Conservation (phyloP, 2,329 filamentous ascomycete genomes). For the Coniosporium tulheliwenetii region DNA sequence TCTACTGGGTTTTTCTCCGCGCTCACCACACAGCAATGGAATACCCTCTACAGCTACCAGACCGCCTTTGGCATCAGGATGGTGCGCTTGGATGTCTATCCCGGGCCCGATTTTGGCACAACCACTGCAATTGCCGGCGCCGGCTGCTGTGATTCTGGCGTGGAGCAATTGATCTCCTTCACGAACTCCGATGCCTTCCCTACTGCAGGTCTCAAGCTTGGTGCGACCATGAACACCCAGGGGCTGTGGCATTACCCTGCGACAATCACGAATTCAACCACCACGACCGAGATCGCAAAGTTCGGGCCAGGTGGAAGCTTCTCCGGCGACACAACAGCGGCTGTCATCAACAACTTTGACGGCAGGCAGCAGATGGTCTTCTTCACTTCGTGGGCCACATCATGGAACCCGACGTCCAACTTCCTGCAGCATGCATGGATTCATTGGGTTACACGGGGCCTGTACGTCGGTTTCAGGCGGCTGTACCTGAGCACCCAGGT, state of each 20-base stretch:
- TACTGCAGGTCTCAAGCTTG: slow-evolving; percentile 36
- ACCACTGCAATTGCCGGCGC: slow-evolving; percentile 16
- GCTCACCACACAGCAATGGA: slow-evolving; percentile 40
- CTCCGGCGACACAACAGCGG: slow-evolving; percentile 29
- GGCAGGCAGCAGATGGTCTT: slow-evolving; percentile 46
- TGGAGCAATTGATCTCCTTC: slow-evolving; percentile 38
- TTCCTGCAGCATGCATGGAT: slow-evolving; percentile 48
- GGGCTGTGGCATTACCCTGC: slow-evolving; percentile 46
- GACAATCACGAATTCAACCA: slow-evolving; percentile 34
- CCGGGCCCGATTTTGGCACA: slow-evolving; percentile 32
- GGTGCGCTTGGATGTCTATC: slow-evolving; percentile 44
- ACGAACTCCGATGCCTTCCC: slow-evolving; percentile 38
- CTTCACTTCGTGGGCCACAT: slow-evolving; percentile 38
- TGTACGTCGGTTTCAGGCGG: slow-evolving; percentile 41
- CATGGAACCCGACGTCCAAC: slow-evolving; percentile 38
- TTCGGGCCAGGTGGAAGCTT: slow-evolving; percentile 32
- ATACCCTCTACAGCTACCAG: slow-evolving; percentile 41
- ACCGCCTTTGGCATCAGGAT: slow-evolving; percentile 41
- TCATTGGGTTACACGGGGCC: slow-evolving; percentile 43
- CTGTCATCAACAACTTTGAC: slow-evolving; percentile 42
- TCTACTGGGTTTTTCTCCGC: slow-evolving; percentile 33
- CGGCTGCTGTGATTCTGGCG: slow-evolving; percentile 32
- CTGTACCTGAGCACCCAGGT: slow-evolving; percentile 41
- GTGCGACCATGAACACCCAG: slow-evolving; percentile 28
- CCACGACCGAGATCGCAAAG: slow-evolving; percentile 37